Evolutionary conservation across 2,329 filamentous ascomycete genomes (phyloP).

Genomic region (Penicillium digitatum): DNA sequence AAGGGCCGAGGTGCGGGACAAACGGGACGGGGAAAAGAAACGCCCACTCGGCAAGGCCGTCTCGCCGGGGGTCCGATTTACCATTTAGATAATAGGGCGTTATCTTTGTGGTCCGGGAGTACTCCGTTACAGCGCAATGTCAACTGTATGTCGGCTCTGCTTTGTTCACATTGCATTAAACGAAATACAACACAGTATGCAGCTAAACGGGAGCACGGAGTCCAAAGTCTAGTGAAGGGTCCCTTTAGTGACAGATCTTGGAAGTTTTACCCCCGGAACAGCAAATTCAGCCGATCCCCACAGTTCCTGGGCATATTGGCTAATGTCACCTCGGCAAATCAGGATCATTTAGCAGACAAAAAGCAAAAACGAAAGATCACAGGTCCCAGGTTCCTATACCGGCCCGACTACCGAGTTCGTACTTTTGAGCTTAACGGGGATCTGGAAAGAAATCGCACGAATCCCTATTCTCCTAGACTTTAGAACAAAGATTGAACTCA

Average conservation of each 20-base stretch:
- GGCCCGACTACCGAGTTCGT: neutral
- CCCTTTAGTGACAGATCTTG: slow-evolving; percentile 22
- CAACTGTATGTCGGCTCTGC: no score
- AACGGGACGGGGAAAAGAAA: slow-evolving; percentile 17
- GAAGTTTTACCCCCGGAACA: neutral
- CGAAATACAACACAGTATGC: neutral
- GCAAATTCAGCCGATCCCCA: slow-evolving; percentile 5
- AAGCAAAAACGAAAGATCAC: neutral
- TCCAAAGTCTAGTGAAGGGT: slow-evolving; percentile 4
- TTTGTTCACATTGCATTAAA: neutral
- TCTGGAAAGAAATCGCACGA: neutral
- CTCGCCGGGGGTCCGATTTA: neutral
- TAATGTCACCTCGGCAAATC: neutral
- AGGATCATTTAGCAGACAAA: neutral
- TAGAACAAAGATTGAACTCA: neutral
- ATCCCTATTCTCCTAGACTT: neutral
- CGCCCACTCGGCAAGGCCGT: slow-evolving; percentile 13
- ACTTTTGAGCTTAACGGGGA: neutral
- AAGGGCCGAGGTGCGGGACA: neutral
- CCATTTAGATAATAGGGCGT: slow-evolving; percentile 5
- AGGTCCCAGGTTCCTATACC: neutral
- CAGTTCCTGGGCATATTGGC: neutral
- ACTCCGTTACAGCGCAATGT: neutral
- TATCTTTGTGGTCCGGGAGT: neutral
- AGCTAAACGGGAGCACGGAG: neutral